Conservation (phyloP, 2,329 filamentous ascomycete species). For the Grosmannia serpens region DNA sequence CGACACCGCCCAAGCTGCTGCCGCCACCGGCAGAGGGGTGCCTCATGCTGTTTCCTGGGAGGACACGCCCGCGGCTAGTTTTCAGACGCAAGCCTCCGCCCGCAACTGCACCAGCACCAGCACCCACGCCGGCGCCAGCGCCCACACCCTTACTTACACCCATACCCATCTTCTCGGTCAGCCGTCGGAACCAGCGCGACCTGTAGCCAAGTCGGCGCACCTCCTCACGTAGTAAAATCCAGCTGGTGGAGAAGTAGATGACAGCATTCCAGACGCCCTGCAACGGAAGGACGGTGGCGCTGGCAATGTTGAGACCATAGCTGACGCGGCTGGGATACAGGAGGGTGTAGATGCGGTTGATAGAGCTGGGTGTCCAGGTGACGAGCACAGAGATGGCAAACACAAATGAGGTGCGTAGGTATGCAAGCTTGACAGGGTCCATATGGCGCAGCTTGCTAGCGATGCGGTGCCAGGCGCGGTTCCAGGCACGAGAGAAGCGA, state of each 20-base stretch:
- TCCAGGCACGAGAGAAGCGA: not conserved
- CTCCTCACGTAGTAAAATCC: conserved; percentile 23
- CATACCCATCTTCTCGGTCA: not conserved
- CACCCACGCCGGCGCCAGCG: not conserved
- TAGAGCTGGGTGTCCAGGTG: conserved; percentile 54
- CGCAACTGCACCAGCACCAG: not conserved
- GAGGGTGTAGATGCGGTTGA: conserved; percentile 64
- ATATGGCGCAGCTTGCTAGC: conserved; percentile 25
- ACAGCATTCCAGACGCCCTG: conserved; percentile 74
- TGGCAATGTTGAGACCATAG: conserved; percentile 57
- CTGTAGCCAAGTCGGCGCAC: not conserved
- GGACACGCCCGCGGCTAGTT: not conserved
- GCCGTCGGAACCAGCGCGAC: conserved; percentile 6
- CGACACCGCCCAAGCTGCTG: not conserved
- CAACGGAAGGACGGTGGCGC: conserved; percentile 60
- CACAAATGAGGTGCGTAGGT: conserved; percentile 48
- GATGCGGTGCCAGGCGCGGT: conserved; percentile 16
- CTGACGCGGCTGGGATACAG: conserved; percentile 38
- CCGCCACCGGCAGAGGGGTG: not conserved
- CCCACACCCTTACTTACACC: not conserved
- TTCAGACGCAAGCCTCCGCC: not conserved
- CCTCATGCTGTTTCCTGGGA: not conserved
- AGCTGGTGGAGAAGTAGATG: conserved; percentile 62
- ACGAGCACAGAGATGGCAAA: conserved; percentile 50
- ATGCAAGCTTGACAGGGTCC: conserved; percentile 49